Percentiles rank a stretch among this genome's conserved stretches.
phyloP scores from a whole-genome alignment of 108 stramenopile genomes.

The Pseudonitzschia multistriata region DNA sequence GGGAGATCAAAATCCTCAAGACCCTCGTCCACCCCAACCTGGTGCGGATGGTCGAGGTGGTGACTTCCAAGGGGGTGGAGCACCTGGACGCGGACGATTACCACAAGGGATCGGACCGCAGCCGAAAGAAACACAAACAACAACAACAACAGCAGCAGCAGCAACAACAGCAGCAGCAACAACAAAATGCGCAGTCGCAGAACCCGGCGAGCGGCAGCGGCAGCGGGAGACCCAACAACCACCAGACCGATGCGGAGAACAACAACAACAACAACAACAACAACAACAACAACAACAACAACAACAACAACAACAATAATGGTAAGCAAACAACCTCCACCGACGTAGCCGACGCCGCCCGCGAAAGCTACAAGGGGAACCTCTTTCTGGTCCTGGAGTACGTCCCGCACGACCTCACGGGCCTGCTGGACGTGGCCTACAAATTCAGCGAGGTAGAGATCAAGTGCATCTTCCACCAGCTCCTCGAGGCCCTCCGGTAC shows the following conservation, averaged over 20 bases:
- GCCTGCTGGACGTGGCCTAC: conserved; percentile 75
- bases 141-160: neutral
- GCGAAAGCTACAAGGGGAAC: conserved; percentile 83
- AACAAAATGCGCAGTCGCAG: neutral
- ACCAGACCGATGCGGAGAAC: conserved; percentile 10
- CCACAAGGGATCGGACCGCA: conserved; percentile 28
- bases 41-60: conserved; percentile 79
- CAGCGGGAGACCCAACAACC: no score
- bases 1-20: conserved; percentile 86
- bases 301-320: neutral
- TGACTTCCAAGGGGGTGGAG: conserved; percentile 81
- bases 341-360: conserved; percentile 35
- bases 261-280: conserved; percentile 1
- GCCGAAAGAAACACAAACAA: conserved; percentile 12
- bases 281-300: neutral
- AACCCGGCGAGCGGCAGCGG: neutral
- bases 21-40: conserved; percentile 67
- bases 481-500: conserved; percentile 71
- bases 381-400: conserved; percentile 83
- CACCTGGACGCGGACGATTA: conserved; percentile 71
- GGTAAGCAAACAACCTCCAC: neutral
- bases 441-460: conserved; percentile 71
- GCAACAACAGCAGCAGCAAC: neutral
- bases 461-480: conserved; percentile 70
- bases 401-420: conserved; percentile 79